Percentiles rank a stretch among this genome's conserved stretches.
Evolutionary conservation across 2,329 filamentous ascomycete species (phyloP).

Genomic region (Neophaeococcomyces aloes): DNA sequence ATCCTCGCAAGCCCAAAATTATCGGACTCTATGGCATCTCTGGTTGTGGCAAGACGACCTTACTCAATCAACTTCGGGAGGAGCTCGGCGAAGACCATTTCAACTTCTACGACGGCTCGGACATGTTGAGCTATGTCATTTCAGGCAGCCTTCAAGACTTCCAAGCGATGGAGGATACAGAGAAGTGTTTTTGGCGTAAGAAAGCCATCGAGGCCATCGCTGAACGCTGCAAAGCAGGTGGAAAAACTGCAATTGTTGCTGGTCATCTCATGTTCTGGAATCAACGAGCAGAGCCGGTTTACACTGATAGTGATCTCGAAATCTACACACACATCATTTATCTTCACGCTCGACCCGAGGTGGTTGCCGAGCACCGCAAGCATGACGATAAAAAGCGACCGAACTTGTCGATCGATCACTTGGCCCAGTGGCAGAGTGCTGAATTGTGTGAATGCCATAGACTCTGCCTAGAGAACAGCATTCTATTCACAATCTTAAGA

Average conservation of each 20-base stretch:
- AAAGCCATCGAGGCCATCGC: conserved; percentile 39
- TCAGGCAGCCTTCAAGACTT: conserved; percentile 43
- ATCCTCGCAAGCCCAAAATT: conserved; percentile 33
- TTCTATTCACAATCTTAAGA: conserved; percentile 35
- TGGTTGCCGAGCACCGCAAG: conserved; percentile 30
- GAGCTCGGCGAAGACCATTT: conserved; percentile 30
- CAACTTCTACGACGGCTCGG: conserved; percentile 44
- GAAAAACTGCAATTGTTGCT: conserved; percentile 39
- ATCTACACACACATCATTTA: conserved; percentile 52
- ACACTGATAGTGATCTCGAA: conserved; percentile 37
- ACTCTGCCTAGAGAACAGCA: conserved; percentile 36
- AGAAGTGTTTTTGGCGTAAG: conserved; percentile 33
- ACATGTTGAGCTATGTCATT: conserved; percentile 34
- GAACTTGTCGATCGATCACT: conserved; percentile 26
- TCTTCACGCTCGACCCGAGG: conserved; percentile 32
- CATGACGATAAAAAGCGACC: conserved; percentile 26
- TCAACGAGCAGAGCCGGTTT: conserved; percentile 26
- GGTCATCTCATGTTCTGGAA: conserved; percentile 49
- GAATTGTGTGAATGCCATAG: conserved; percentile 37
- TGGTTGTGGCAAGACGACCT: conserved; percentile 43
- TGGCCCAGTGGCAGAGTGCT: conserved; percentile 39
- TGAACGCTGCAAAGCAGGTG: conserved; percentile 26
- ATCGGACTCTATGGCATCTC: conserved; percentile 47
- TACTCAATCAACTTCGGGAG: conserved; percentile 34
- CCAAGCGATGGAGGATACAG: conserved; percentile 26